Conservation (phyloP, 306 rosid species). For the Glycyrrhiza uralensis region DNA sequence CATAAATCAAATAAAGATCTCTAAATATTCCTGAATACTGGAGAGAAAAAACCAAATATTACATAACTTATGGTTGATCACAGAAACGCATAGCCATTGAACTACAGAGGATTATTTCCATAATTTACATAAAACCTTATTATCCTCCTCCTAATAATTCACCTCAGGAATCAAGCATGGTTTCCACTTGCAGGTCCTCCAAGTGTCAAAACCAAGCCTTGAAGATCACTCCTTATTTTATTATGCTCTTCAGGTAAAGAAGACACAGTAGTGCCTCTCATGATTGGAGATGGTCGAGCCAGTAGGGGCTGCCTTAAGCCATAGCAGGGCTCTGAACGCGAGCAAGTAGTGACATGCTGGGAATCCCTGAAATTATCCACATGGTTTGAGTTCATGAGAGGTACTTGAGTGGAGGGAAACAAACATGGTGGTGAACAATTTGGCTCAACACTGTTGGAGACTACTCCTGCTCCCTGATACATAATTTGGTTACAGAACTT, state of each 20-base stretch:
- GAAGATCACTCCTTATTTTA: conserved; percentile 69
- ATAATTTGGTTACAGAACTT: background rate
- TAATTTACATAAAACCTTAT: conserved; percentile 40
- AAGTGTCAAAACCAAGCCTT: conserved; percentile 75
- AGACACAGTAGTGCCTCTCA: conserved; percentile 26
- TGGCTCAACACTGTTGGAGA: conserved; percentile 38
- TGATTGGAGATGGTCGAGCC: conserved; percentile 37
- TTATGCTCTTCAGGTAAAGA: conserved; percentile 49
- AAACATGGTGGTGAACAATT: conserved; percentile 26
- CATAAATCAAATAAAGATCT: background rate
- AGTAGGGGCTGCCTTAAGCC: conserved; percentile 38
- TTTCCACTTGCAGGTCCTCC: conserved; percentile 74
- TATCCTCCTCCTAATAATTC: background rate
- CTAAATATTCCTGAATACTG: background rate
- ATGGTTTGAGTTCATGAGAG: conserved; percentile 35
- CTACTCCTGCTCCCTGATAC: conserved; percentile 54
- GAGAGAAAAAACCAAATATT: conserved; percentile 1
- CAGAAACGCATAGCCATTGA: conserved; percentile 2
- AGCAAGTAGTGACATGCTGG: conserved; percentile 31
- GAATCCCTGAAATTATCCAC: conserved; percentile 28
- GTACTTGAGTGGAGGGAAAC: conserved; percentile 28
- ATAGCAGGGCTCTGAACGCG: conserved; percentile 26
- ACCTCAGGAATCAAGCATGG: conserved; percentile 30
- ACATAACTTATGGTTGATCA: conserved; percentile 2
- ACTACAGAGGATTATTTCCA: conserved; percentile 20